These are phyloP conservation scores for Phytophthora pistaciae DNA, from an alignment of 352 stramenopile species.

Conservation along the genomic window DNA sequence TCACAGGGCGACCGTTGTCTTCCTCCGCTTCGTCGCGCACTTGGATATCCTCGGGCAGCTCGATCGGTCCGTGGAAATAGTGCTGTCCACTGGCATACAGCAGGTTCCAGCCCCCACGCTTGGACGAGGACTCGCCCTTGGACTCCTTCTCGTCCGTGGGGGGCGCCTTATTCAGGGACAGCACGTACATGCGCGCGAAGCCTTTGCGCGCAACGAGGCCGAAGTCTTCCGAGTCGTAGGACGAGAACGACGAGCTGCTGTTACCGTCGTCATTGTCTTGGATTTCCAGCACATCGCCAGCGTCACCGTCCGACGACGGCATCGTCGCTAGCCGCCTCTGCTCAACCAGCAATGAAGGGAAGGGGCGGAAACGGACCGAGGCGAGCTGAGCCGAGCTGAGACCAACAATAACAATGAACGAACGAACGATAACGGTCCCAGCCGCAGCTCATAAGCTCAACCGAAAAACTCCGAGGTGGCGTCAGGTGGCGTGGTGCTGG, in stretches of 20 bases:
- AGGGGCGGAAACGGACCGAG: too few species aligned
- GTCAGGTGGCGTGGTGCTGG: conserved; percentile 31
- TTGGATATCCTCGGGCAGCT: conserved; percentile 44
- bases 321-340: conserved; percentile 9
- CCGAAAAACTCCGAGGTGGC: conserved; percentile 39
- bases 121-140: conserved; percentile 20
- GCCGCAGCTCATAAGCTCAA: not conserved
- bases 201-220: conserved; percentile 58
- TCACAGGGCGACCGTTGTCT: not conserved
- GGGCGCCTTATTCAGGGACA: conserved; percentile 22
- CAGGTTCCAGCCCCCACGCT: conserved; percentile 42
- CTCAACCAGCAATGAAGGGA: too few species aligned
- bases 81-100: conserved; percentile 64
- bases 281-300: conserved; percentile 22
- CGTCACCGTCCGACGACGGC: conserved; percentile 18
- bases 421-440: conserved; percentile 13
- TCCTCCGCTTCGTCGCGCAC: conserved; percentile 24
- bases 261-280: conserved; percentile 13
- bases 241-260: conserved; percentile 53
- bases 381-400: too few species aligned
- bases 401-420: not conserved
- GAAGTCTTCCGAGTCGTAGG: conserved; percentile 65
- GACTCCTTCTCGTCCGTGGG: conserved; percentile 13
- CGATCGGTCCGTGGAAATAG: conserved; percentile 64
- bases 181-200: conserved; percentile 76